Conservation (phyloP, 495 filamentous ascomycete species). For the Penicillium antarcticum region DNA sequence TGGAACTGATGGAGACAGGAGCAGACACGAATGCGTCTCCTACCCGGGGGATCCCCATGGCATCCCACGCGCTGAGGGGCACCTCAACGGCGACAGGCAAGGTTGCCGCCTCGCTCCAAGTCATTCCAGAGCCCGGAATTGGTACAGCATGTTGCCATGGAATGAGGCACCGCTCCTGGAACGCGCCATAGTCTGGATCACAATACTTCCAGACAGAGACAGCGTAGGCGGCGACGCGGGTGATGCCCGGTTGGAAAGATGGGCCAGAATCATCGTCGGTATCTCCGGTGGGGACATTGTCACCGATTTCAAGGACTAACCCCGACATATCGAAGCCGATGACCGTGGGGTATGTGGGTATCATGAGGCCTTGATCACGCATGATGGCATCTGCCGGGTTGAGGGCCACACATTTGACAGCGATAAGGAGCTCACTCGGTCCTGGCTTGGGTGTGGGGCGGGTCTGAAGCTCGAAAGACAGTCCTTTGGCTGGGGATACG, state of each 20-base stretch:
- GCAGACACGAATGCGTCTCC: conserved; percentile 12
- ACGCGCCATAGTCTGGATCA: conserved; percentile 43
- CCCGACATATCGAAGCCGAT: conserved; percentile 48
- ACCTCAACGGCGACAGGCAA: conserved; percentile 42
- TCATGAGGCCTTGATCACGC: conserved; percentile 38
- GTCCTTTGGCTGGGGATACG: conserved; percentile 27
- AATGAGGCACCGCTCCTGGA: conserved; percentile 41
- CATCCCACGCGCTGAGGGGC: conserved; percentile 29
- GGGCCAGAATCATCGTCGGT: conserved; percentile 10
- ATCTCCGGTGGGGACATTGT: conserved; percentile 28
- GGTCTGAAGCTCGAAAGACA: conserved; percentile 29
- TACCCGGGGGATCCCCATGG: conserved; percentile 22
- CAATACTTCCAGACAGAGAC: conserved; percentile 32
- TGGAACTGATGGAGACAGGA: not conserved
- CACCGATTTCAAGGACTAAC: conserved; percentile 39
- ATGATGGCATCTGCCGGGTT: conserved; percentile 44
- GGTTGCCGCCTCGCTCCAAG: conserved; percentile 42
- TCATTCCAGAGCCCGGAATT: conserved; percentile 33
- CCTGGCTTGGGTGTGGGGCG: conserved; percentile 42
- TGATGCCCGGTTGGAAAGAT: conserved; percentile 32
- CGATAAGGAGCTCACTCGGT: conserved; percentile 46
- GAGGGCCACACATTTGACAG: conserved; percentile 46
- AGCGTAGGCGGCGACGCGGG: conserved; percentile 42
- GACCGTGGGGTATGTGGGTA: conserved; percentile 41
- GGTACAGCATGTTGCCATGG: conserved; percentile 33